phyloP scores from a whole-genome alignment of 805 yeast genomes.

The Saccharomycopsis javanensis region DNA sequence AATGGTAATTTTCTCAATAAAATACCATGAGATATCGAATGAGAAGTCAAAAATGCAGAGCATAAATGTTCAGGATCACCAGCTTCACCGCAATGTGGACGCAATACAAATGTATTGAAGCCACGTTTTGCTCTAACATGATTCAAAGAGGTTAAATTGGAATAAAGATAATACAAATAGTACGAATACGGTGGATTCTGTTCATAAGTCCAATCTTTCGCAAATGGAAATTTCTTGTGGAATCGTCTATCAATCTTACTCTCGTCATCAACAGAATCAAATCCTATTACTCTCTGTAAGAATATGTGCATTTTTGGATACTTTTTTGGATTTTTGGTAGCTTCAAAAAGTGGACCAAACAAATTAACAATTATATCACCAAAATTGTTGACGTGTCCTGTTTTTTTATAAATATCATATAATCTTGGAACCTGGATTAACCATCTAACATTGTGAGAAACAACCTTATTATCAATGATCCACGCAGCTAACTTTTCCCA shows the following conservation, averaged over 20 bases:
- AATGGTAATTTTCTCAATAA: constrained; percentile 87
- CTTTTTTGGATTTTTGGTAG: constrained; percentile 67
- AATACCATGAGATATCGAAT: constrained; percentile 94
- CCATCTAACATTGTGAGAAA: constrained; percentile 96
- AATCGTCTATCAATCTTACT: constrained; percentile 80
- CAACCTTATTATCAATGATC: constrained; percentile 87
- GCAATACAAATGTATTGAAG: constrained; percentile 80
- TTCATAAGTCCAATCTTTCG: constrained; percentile 66
- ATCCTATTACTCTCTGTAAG: constrained; percentile 90
- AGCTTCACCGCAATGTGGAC: constrained; percentile 99
- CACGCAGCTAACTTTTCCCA: constrained; percentile 95
- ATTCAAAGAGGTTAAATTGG: constrained; percentile 80
- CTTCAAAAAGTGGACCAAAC: constrained; percentile 86
- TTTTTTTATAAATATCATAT: constrained; percentile 77
- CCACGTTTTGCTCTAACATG: constrained; percentile 69
- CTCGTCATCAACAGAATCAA: constrained; percentile 98
- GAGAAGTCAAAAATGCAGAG: constrained; percentile 78
- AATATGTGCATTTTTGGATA: constrained; percentile 90
- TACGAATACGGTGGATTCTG: constrained; percentile 97
- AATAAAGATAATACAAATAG: constrained; percentile 79
- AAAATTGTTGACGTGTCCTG: constrained; percentile 60
- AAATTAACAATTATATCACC: constrained; percentile 69
- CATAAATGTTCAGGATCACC: constrained; percentile 98
- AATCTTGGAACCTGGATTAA: constrained; percentile 89
- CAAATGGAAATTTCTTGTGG: constrained; percentile 77